Percentiles rank a stretch among this genome's conserved stretches.
Evolutionary conservation across 208 protist species (phyloP).

Genomic region (Trypanosoma brucei): DNA sequence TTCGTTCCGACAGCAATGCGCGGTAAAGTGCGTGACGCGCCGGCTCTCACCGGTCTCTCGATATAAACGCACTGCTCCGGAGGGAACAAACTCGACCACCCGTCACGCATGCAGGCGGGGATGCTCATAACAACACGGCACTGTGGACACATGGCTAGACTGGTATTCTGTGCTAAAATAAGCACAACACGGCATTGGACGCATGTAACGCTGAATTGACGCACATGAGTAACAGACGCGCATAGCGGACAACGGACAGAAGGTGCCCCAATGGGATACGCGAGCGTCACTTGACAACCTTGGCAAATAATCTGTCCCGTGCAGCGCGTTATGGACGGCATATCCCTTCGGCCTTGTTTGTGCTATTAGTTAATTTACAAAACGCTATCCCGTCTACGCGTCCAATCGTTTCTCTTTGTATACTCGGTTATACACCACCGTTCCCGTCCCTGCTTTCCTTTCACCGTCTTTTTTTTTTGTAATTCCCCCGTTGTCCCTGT

Average conservation of each 20-base stretch:
- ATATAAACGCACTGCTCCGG: conserved; percentile 83
- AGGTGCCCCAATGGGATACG: conserved; percentile 80
- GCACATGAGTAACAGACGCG: conserved; percentile 64
- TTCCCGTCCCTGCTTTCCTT: too few species aligned
- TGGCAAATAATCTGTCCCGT: conserved; percentile 77
- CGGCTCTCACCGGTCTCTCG: conserved; percentile 53
- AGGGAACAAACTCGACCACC: conserved; percentile 38
- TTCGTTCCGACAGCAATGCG: conserved; percentile 70
- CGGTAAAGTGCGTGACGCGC: conserved; percentile 33
- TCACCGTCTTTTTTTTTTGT: too few species aligned
- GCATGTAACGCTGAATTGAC: conserved; percentile 80
- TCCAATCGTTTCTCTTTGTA: too few species aligned
- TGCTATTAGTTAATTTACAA: too few species aligned
- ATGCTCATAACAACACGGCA: conserved; percentile 85
- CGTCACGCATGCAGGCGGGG: conserved; percentile 63
- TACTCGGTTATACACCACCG: too few species aligned
- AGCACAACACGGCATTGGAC: conserved; percentile 76
- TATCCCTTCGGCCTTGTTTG: too few species aligned
- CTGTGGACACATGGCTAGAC: conserved; percentile 77
- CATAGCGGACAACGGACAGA: conserved; percentile 85
- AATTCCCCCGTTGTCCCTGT: too few species aligned
- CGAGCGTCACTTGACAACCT: conserved; percentile 71
- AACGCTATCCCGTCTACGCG: too few species aligned
- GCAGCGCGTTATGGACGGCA: too few species aligned
- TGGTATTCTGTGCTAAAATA: conserved; percentile 80